Evolutionary conservation across 2,329 filamentous ascomycete genomes (phyloP), one percentile per base, ranked within the genome.

Genomic region (Microcyclospora pomicola): DNA sequence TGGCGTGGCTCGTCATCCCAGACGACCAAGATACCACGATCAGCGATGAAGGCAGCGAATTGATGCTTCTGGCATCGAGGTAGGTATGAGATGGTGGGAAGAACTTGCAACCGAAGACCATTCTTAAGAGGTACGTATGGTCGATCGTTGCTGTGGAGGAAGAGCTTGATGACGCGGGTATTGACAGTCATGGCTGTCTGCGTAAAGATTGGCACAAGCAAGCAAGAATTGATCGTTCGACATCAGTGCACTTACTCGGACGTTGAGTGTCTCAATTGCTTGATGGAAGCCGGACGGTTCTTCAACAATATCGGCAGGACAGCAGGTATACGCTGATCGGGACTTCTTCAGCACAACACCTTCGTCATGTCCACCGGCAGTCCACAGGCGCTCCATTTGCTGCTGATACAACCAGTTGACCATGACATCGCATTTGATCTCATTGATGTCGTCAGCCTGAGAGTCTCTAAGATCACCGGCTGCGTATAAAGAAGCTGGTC

Each of bases 111-210:
- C 16, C 71, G 70, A 13, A 78, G 64, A 3, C 72, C 73, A 37
- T 69, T 63, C 12, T 66, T 57, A 12, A 81, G 60, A 9, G 77
- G 73, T 9, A 81, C 71, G 45, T 70, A 76, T 12, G 71, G 61
- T 15, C 62, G 46, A 15, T 66, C 61, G 33, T 62, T 66, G 35
- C 65, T 59, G 40, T 68, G 60, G 6, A 80, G 60, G 44, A 81
- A 68, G 19, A 76, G 65, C 45, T 72, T 71, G 49, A 80, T 75
- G 31, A 80, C 69, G 41, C 69, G 65, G 3, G 76, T 80, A 51
- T 73, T 77, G 45, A 80, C 66, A 3, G 77, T 82, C 69, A 81
- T 77, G 36, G 76, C 76, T 49, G 69, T 74, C 72, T 78, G 41
- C 53, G 34, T 46, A 41, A n/a, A 19, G 32, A 35, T 35, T 37